Base-by-base conservation (phyloP, 129 eudicot genomes). In the Rutidosis leptorrhynchoides region DNA sequence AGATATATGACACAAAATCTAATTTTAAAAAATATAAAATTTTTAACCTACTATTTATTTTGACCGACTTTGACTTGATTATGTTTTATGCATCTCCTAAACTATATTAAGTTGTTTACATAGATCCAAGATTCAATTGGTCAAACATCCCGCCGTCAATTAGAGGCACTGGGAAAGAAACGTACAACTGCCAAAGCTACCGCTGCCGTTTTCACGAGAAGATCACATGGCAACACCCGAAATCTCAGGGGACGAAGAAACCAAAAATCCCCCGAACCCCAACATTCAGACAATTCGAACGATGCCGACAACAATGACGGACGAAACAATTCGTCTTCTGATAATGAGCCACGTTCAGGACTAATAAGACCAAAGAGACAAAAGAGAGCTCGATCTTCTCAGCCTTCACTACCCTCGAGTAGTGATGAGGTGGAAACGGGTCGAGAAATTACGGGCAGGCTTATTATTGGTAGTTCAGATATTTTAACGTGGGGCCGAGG, bases 101-200 rank as follows among this genome's bases (percentile, higher is more conserved):
- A 40, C 46, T 40, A 40, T 40, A 40, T 40, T 0, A 40, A 40
- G 46, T 40, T 37, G 16, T 40, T 15, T 40, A 40, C 5, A 12
- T 12, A 92, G 98, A 92, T 92, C 65, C 98, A 92, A 83, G 96
- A 81, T 51, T 81, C 91, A 15, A 88, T 92, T 72, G 95, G 96
- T 37, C 87, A 92, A 65, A 92, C 98, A 42, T 75, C 77, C 26
- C 83, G 83, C 21, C 85, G 98, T 12, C 98, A 92, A 65, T 65
- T 90, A 35, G 98, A 92, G 77, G 98, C 95, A 73, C 63, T 92
- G 79, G 94, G 89, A 55, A 88, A 73, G 78, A 92, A 92, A 35
- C 82, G 91, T 25, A 62, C 86, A 16, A 76, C 69, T 32, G 79
- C 80, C 16, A 84, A 84, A 80, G 78, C 78, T 7, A 78, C 90